Percentiles rank a stretch among this genome's conserved stretches.
Conservation (phyloP, 2,329 filamentous ascomycete species). For the Orbilia blumenaviensis region DNA sequence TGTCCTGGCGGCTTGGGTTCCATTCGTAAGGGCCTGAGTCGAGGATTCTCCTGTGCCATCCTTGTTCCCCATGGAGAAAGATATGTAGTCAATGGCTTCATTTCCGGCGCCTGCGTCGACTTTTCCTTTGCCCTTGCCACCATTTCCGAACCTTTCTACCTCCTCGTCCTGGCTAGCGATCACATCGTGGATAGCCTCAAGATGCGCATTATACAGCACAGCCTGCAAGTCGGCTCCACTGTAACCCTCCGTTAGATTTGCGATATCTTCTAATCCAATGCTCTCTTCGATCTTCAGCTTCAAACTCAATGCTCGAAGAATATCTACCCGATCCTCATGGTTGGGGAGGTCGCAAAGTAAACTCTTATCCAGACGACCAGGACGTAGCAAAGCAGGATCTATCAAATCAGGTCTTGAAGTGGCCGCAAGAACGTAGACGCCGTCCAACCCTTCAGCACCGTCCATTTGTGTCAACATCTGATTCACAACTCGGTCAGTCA, state of each 20-base stretch:
- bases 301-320: slow-evolving; percentile 80
- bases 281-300: slow-evolving; percentile 71
- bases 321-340: slow-evolving; percentile 83
- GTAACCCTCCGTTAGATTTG: slow-evolving; percentile 82
- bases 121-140: slow-evolving; percentile 59
- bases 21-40: slow-evolving; percentile 54
- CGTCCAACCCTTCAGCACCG: slow-evolving; percentile 90
- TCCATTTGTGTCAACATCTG: slow-evolving; percentile 99
- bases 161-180: slow-evolving; percentile 71
- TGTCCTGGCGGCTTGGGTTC: slow-evolving; percentile 62
- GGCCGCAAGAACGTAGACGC: slow-evolving; percentile 94
- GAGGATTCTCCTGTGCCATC: slow-evolving; percentile 63
- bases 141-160: slow-evolving; percentile 58
- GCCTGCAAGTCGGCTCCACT: slow-evolving; percentile 95
- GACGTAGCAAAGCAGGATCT: slow-evolving; percentile 88
- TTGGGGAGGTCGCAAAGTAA: slow-evolving; percentile 89
- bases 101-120: slow-evolving; percentile 60
- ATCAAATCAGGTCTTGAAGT: slow-evolving; percentile 94
- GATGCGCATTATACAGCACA: slow-evolving; percentile 92
- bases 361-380: slow-evolving; percentile 91
- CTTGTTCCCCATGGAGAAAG: slow-evolving; percentile 47
- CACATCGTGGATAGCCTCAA: slow-evolving; percentile 95
- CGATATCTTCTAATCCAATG: slow-evolving; percentile 75
- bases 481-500: slow-evolving; percentile 98
- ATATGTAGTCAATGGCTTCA: slow-evolving; percentile 57